Evolutionary conservation across 345 rosid genomes (phyloP).

Genomic region (Aethionema arabicum): DNA sequence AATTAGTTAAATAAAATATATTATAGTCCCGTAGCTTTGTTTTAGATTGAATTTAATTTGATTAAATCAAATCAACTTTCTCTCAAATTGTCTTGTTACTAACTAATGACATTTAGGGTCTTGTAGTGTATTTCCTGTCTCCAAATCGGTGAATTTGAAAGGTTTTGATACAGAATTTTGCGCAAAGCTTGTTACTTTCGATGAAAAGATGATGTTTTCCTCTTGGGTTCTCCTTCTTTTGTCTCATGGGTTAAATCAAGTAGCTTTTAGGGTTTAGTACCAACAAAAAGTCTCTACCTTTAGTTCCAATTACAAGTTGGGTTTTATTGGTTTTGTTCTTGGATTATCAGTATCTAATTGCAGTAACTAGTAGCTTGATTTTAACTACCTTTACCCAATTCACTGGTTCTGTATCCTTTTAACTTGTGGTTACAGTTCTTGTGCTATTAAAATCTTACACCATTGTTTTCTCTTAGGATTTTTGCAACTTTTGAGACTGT

Average conservation of each 20-base stretch:
- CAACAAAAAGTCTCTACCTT: background rate
- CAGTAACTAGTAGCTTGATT: constrained; percentile 4
- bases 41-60: too few species aligned
- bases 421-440: background rate
- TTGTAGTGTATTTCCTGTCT: constrained; percentile 5
- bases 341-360: too few species aligned
- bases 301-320: background rate
- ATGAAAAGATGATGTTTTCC: background rate
- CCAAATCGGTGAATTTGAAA: constrained; percentile 30
- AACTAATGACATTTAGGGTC: constrained; percentile 16
- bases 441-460: background rate
- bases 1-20: too few species aligned
- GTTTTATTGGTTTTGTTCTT: constrained; percentile 5
- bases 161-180: constrained; percentile 18
- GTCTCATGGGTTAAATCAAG: background rate
- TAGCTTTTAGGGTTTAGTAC: background rate
- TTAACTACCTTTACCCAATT: background rate
- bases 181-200: background rate
- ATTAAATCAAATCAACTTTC: too few species aligned
- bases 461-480: constrained; percentile 44
- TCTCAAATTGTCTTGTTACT: constrained; percentile 47
- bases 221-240: constrained; percentile 2
- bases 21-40: too few species aligned
- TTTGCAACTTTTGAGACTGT: constrained; percentile 54
- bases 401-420: constrained; percentile 1